Evolutionary conservation across 1,284 basidiomycete genomes (phyloP), one percentile per base, ranked within the genome.

Genomic region (Ganoderma boninense): DNA sequence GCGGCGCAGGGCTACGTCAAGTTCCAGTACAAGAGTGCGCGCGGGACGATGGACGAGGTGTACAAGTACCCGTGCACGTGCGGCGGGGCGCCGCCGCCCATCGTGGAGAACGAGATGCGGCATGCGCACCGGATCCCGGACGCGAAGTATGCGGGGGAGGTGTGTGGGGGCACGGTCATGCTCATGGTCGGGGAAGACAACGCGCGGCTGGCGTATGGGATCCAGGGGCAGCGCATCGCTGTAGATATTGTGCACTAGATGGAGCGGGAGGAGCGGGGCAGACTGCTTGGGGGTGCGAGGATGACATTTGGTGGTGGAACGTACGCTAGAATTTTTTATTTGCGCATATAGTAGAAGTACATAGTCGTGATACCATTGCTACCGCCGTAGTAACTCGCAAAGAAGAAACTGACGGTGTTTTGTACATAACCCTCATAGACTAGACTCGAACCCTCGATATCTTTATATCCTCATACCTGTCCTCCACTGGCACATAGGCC

Each of bases 61-160:
- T 69, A 52, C 69, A 69, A 69, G 62, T 69, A 64, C 54, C 69
- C 69, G 61, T 69, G 69, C 54, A 14, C 65, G 62, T 69, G 69
- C 56, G 69, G 65, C 5, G 69, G 69, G n/a, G 35, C 42, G 35
- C 52, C 40, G 10, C 59, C 26, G 18, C 52, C 20, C 0, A 7
- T 35, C 10, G 14, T 11, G 8, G 13, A 16, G 5, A 7, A 38
- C 20, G 32, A 35, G 56, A 18, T 11, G n/a, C 26, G 23, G 26
- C 57, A 66, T 14, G 26, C 32, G 32, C 26, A 57, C 14, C 56
- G 44, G 4, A 10, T 26, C 0, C 59, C 64, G 23, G 63, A 67
- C 62, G 32, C 42, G 32, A 56, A 42, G 57, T 43, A 60, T 38
- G 69, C 44, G 4, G 69, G 69, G 10, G n/a, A 62, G 60, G n/a